Evolutionary conservation across 2,329 filamentous ascomycete species (phyloP), one percentile per base, ranked within the genome.

Genomic region (Polytolypa hystricis): DNA sequence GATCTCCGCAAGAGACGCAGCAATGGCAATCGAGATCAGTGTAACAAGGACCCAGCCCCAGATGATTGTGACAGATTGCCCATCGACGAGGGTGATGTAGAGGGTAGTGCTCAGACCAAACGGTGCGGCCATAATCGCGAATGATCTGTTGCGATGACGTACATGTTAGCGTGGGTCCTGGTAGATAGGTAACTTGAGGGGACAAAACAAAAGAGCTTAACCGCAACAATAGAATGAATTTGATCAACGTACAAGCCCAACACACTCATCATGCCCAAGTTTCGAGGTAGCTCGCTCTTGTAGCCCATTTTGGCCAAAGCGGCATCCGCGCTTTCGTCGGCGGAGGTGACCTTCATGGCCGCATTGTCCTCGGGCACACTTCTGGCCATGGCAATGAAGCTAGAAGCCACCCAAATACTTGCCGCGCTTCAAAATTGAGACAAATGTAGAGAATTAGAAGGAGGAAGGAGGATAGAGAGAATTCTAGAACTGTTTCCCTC

Each of bases 41-140:
- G 74, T 77, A 18, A 81, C 71, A 21, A 80, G 56, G 2, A 81
- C 68, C 77, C 73, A 84, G 27, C 80, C 80, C 69, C 74, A 84
- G 45, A 84, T 61, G 27, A 83, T 69, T 16, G 77, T 81, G 11
- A 83, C 79, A 29, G 69, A 69, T 54, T 81, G 75, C 15, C 80
- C 80, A 54, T 83, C 77, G 12, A 71, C 71, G 18, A 84, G 65
- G 15, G 74, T 76, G 52, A 81, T 79, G 58, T 74, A 77, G 43
- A 84, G 64, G 1, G 79, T 83, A 11, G 79, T 82, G 19, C 68
- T 74, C 25, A 82, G 64, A 23, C 79, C 79, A 46, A 77, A 81
- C 1, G 77, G 77, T 8, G 77, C 77, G 8, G 79, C 79, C 77
- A 84, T 83, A 55, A 84, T 83, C 35, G 79, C 79, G 52, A 84